Conservation (phyloP, 192 early-diverging fungal species). For the Coemansia sp. region DNA sequence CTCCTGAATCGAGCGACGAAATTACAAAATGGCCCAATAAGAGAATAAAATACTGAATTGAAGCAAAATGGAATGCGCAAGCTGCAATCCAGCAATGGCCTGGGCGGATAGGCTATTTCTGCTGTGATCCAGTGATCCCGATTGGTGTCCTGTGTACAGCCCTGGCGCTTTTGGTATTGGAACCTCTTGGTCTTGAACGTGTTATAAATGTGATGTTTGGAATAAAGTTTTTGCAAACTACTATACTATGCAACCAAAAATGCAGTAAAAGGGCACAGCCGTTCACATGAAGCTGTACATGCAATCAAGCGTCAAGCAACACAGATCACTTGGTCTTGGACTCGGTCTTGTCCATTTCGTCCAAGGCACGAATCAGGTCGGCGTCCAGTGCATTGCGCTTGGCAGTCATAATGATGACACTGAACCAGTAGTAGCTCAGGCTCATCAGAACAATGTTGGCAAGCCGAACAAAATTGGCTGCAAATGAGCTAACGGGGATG, state of each 20-base stretch:
- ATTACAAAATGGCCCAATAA: background rate
- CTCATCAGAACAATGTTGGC: conserved; percentile 26
- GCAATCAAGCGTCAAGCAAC: too few species aligned
- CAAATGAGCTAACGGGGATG: conserved; percentile 23
- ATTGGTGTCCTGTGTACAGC: too few species aligned
- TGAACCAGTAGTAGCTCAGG: conserved; percentile 52
- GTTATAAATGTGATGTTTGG: too few species aligned
- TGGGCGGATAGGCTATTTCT: too few species aligned
- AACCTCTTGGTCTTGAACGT: too few species aligned
- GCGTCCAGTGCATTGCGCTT: conserved; percentile 43
- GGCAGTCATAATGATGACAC: conserved; percentile 35
- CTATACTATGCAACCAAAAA: background rate
- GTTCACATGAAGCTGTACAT: too few species aligned
- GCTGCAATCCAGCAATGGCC: too few species aligned
- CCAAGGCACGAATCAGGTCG: conserved; percentile 34
- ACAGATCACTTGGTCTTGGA: conserved; percentile 13
- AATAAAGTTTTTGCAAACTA: background rate
- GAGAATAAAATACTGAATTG: background rate
- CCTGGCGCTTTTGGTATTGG: too few species aligned
- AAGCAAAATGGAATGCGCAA: background rate
- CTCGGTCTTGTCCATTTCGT: conserved; percentile 27
- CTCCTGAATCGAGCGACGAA: too few species aligned
- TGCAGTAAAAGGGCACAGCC: background rate
- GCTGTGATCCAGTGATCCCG: too few species aligned
- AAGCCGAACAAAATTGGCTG: conserved; percentile 13